Evolutionary conservation across 768 basidiomycete genomes (phyloP).

Genomic region (Calvatia gigantea): DNA sequence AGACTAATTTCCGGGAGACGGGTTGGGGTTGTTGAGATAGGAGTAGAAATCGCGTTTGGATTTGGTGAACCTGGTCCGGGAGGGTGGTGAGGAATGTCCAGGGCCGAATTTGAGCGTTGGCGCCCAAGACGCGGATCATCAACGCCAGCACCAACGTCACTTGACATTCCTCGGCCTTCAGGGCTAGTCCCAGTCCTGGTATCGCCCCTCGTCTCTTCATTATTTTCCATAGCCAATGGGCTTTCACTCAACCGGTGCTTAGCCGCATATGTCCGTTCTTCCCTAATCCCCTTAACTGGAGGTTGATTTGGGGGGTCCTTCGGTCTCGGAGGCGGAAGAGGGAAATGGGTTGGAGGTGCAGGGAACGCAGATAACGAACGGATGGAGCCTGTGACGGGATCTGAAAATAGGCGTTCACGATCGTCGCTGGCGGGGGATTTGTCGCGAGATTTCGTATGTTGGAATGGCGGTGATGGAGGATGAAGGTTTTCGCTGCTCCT

Average conservation of each 20-base stretch:
- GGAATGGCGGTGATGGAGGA: not conserved
- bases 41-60: not conserved
- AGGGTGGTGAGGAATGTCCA: not conserved
- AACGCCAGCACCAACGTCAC: not conserved
- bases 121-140: not conserved
- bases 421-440: conserved; percentile 12
- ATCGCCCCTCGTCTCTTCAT: not conserved
- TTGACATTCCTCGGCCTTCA: no score
- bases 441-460: not conserved
- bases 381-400: conserved; percentile 49
- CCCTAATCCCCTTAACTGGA: conserved; percentile 8
- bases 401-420: conserved; percentile 29
- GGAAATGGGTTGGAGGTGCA: conserved; percentile 67
- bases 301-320: conserved; percentile 9
- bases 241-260: conserved; percentile 17
- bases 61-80: not conserved
- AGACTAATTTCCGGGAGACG: not conserved
- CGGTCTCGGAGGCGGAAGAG: conserved; percentile 46
- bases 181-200: not conserved
- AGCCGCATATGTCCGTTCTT: conserved; percentile 17
- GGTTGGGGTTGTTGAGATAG: not conserved
- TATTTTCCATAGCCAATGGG: not conserved
- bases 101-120: not conserved
- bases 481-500: not conserved
- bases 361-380: conserved; percentile 74